These are phyloP conservation scores for Candida hungchunana DNA, from an alignment of 805 yeast species.

Conservation along the genomic window DNA sequence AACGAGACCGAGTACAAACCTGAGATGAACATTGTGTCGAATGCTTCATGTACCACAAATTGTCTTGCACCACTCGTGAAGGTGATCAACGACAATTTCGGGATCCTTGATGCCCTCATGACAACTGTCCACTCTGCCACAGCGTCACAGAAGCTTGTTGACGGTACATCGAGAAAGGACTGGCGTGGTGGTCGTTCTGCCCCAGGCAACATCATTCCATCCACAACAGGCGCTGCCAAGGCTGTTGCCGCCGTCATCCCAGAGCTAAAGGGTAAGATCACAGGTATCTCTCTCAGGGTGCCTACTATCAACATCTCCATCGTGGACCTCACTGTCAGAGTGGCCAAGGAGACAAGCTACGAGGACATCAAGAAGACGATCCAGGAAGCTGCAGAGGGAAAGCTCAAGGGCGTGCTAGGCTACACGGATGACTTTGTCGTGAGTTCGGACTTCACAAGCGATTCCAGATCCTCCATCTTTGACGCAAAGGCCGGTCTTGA, in stretches of 20 bases:
- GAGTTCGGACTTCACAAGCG: slow-evolving; percentile 64
- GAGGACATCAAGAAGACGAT: slow-evolving; percentile 58
- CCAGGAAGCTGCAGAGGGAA: slow-evolving; percentile 57
- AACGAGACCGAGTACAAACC: slow-evolving; percentile 55
- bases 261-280: slow-evolving; percentile 65
- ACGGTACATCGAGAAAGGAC: slow-evolving; percentile 75
- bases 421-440: slow-evolving; percentile 72
- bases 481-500: slow-evolving; percentile 69
- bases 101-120: slow-evolving; percentile 72
- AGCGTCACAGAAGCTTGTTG: slow-evolving; percentile 71
- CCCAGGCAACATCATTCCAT: slow-evolving; percentile 70
- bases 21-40: slow-evolving; percentile 57
- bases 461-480: slow-evolving; percentile 59
- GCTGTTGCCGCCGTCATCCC: slow-evolving; percentile 75
- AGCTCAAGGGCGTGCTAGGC: slow-evolving; percentile 58
- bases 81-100: slow-evolving; percentile 60
- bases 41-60: slow-evolving; percentile 73
- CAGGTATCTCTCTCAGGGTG: slow-evolving; percentile 72
- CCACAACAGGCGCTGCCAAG: slow-evolving; percentile 75
- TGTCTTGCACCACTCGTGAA: slow-evolving; percentile 73
- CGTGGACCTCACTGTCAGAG: slow-evolving; percentile 66
- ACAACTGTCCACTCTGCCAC: slow-evolving; percentile 71
- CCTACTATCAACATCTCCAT: slow-evolving; percentile 73
- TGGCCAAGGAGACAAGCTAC: slow-evolving; percentile 53
- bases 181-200: slow-evolving; percentile 83